Conservation (phyloP, 2,329 filamentous ascomycete species). For the Phaeosphaeria sp. region DNA sequence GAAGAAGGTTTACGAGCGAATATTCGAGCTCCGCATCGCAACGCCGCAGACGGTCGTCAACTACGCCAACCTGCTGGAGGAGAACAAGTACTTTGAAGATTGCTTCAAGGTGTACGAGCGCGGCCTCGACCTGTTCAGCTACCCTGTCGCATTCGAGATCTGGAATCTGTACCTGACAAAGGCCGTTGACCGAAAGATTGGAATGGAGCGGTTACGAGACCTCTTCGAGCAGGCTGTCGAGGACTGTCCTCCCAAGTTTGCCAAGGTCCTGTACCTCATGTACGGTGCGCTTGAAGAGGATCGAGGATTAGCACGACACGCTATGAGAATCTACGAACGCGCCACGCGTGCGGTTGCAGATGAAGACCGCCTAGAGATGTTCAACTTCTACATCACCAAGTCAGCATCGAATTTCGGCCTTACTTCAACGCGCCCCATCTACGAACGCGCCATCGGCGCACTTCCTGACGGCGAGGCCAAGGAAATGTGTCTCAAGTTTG, state of each 20-base stretch:
- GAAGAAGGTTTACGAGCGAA: conserved; percentile 91
- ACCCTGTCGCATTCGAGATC: conserved; percentile 95
- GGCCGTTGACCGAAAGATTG: conserved; percentile 93
- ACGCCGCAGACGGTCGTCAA: conserved; percentile 99
- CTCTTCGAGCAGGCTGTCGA: conserved; percentile 97
- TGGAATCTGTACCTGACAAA: conserved; percentile 99
- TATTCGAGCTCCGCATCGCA: conserved; percentile 96
- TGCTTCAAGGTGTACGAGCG: conserved; percentile 98
- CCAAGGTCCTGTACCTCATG: conserved; percentile 96
- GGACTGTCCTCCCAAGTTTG: conserved; percentile 92
- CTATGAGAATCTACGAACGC: conserved; percentile 98
- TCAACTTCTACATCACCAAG: conserved; percentile 99
- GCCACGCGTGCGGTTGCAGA: conserved; percentile 94
- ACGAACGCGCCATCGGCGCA: conserved; percentile 93
- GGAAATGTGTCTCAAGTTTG: conserved; percentile 98
- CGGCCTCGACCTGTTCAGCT: conserved; percentile 96
- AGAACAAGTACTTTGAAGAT: conserved; percentile 94
- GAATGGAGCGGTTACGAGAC: conserved; percentile 91
- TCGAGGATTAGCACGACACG: conserved; percentile 88
- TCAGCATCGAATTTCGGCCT: conserved; percentile 97
- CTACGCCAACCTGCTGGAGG: conserved; percentile 93
- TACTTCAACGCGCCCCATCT: conserved; percentile 92
- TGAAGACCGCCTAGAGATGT: conserved; percentile 95
- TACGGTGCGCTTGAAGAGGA: conserved; percentile 98
- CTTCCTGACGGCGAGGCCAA: conserved; percentile 91